Evolutionary conservation across 371 early-diverging fungal genomes (phyloP).

Genomic region (Phascolomyces articulosus): DNA sequence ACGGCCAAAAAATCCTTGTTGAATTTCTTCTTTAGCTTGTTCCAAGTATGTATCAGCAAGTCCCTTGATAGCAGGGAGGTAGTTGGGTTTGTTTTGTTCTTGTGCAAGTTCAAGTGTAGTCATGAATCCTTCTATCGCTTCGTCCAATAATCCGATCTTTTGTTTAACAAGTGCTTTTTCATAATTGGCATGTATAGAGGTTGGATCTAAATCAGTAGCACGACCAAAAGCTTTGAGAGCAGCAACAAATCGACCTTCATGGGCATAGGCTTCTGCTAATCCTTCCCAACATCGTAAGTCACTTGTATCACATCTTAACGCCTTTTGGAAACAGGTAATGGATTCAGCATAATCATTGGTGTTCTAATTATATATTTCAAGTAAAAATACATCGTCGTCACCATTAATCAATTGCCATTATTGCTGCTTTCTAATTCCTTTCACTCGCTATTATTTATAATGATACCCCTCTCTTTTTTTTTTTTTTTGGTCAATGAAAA

Average conservation of each 20-base stretch:
- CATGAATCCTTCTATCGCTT: conserved; percentile 64
- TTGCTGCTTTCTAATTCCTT: too few species aligned
- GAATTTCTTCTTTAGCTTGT: conserved; percentile 64
- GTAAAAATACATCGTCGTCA: too few species aligned
- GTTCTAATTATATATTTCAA: too few species aligned
- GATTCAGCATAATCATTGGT: conserved; percentile 61
- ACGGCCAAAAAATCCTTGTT: conserved; percentile 75
- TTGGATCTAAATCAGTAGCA: conserved; percentile 69
- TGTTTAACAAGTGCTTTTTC: conserved; percentile 66
- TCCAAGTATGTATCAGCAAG: conserved; percentile 68
- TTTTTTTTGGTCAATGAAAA: too few species aligned
- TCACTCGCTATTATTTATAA: too few species aligned
- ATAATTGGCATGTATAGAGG: conserved; percentile 48
- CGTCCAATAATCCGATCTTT: conserved; percentile 66
- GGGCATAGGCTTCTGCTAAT: conserved; percentile 84
- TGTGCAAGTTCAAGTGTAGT: conserved; percentile 45
- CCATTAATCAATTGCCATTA: too few species aligned
- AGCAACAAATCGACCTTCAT: conserved; percentile 85
- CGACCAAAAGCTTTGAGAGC: conserved; percentile 80
- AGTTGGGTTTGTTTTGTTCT: conserved; percentile 33
- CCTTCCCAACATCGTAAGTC: conserved; percentile 83
- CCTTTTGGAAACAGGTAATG: conserved; percentile 81
- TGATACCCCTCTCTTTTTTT: too few species aligned
- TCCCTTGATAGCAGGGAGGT: conserved; percentile 65
- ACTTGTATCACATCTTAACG: conserved; percentile 71